Base-by-base conservation (phyloP, 805 yeast species). In the Yarrowia yakushimensis region DNA sequence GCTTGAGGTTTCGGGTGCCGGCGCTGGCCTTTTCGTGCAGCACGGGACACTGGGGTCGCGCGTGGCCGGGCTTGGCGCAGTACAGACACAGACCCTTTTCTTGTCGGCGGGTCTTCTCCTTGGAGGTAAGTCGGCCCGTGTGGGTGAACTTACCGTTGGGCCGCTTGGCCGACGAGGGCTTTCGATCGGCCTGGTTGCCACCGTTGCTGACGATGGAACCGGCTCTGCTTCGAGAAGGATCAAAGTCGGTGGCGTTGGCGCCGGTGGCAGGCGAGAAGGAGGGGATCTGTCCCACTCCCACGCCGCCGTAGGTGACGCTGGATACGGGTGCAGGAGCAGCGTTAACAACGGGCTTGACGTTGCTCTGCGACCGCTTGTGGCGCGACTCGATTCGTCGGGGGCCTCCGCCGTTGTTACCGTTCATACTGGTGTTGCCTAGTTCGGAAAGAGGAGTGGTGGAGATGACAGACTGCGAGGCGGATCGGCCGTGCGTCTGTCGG, bases 111-210 rank as follows among this genome's bases (percentile, higher is more conserved):
- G 46, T 22, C 48, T 55, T 55, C 8, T 55, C 61, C 48, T 55
- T 55, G 48, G 61, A 55, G 28, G 61, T 55, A 4, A 55, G 48
- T 27, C 48, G 36, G 10, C 61, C 61, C 6, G 46, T 39, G 22
- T 55, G 61, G 48, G 61, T 55, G 30, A 55, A 55, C 48, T 55
- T 55, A 11, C 61, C 61, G 39, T 55, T 55, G 30, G 61, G 61
- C 8, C 61, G 61, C 17, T 55, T 55, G 18, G 61, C 61, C 13
- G 48, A 39, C 11, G 61, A 55, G 8, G 61, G 48, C 23, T 55
- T 55, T 28, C 61, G 42, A 12, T 50, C 59, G 20, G 27, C 36
- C 17, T 22, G 28, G 55, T 30, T 12, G 25, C 31, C 22, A 7
- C 10, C 22, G 31, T 17, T 52, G 43, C 41, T 48, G 17, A 48